phyloP scores from a whole-genome alignment of 805 yeast genomes.

The Wickerhamiella spandovensis region DNA sequence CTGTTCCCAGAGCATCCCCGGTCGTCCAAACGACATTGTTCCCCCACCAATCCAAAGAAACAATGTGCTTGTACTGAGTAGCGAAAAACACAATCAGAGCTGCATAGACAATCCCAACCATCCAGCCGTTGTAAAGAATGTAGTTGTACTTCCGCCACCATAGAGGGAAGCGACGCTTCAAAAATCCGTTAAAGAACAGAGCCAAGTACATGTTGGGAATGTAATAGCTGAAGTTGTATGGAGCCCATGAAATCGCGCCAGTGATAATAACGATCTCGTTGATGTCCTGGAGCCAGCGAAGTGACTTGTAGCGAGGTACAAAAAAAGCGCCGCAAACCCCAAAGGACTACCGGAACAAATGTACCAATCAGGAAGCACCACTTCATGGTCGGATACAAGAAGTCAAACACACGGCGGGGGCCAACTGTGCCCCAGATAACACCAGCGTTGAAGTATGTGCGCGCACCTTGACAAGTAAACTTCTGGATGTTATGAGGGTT shows the following conservation, averaged over 20 bases:
- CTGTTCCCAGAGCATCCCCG: constrained; percentile 3
- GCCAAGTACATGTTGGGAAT: constrained; percentile 19
- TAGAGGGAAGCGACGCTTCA: constrained; percentile 33
- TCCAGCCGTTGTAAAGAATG: constrained; percentile 40
- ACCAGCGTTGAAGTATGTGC: constrained; percentile 35
- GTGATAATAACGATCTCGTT: constrained; percentile 34
- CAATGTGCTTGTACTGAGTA: constrained; percentile 30
- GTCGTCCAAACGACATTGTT: constrained; percentile 25
- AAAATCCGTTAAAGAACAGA: constrained; percentile 31
- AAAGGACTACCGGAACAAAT: constrained; percentile 17
- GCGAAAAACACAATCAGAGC: constrained; percentile 44
- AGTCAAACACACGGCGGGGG: constrained; percentile 36
- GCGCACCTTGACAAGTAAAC: constrained; percentile 31
- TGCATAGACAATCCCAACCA: constrained; percentile 51
- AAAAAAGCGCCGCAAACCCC: constrained; percentile 6
- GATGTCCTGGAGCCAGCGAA: constrained; percentile 21
- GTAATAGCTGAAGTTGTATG: constrained; percentile 15
- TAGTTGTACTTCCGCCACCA: constrained; percentile 44
- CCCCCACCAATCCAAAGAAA: constrained; percentile 51
- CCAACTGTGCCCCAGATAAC: constrained; percentile 49
- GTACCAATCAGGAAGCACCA: constrained; percentile 52
- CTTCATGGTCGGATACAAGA: constrained; percentile 45
- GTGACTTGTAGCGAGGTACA: constrained; percentile 11
- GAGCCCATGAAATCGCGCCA: constrained; percentile 29
- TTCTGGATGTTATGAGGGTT: constrained; percentile 25